Percentiles rank a stretch among this genome's conserved stretches.
Conservation (phyloP, 192 early-diverging fungal species). For the Linnemannia hyalina region DNA sequence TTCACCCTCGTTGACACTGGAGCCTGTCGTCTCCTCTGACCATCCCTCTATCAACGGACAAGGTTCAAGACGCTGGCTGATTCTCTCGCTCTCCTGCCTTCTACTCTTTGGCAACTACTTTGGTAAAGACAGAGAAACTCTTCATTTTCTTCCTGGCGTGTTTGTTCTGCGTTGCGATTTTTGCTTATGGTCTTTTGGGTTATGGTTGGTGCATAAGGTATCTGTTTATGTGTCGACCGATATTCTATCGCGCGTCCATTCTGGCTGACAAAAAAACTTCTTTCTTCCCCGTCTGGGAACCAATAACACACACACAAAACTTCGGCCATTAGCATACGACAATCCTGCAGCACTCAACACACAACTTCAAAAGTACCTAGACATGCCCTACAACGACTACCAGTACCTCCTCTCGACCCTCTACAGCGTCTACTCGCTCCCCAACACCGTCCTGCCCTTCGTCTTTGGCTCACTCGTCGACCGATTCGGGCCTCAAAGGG, state of each 20-base stretch:
- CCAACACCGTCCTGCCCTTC: slow-evolving; percentile 59
- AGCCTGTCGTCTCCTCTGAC: slow-evolving; percentile 1
- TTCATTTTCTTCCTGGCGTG: not conserved
- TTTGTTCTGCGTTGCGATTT: not conserved
- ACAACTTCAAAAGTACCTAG: slow-evolving; percentile 58
- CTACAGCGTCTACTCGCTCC: slow-evolving; percentile 58
- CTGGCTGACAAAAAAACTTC: not conserved
- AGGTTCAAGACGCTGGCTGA: slow-evolving; percentile 42
- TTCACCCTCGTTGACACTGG: slow-evolving; percentile 21
- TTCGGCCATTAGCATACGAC: slow-evolving; percentile 31
- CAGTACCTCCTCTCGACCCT: slow-evolving; percentile 61
- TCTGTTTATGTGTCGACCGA: not conserved
- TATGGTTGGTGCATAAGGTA: not conserved
- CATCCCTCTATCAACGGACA: not conserved
- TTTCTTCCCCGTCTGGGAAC: not conserved
- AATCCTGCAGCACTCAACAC: slow-evolving; percentile 54
- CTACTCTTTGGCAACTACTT: slow-evolving; percentile 64
- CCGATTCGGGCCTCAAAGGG: slow-evolving; percentile 58
- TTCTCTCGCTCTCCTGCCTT: slow-evolving; percentile 53
- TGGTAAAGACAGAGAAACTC: slow-evolving; percentile 24
- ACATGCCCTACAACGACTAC: slow-evolving; percentile 53
- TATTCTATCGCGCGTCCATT: not conserved
- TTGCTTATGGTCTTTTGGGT: too few relatives aligned
- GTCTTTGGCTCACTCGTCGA: slow-evolving; percentile 67
- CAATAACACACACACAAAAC: not conserved